Conservation (phyloP, 2,329 filamentous ascomycete species). For the Aureobasidium sp. region DNA sequence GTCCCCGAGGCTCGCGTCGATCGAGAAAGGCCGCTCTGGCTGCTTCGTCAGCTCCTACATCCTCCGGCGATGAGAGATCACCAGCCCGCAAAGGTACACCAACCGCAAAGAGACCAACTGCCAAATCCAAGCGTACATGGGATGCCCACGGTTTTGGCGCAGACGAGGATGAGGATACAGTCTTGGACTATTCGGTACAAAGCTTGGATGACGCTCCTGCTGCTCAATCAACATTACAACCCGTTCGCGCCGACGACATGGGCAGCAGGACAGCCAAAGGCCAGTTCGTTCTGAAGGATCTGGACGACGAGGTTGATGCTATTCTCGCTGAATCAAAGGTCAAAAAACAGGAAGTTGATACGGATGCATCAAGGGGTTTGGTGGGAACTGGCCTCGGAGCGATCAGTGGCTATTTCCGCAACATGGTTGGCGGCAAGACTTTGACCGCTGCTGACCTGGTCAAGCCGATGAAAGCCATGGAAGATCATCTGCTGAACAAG, state of each 20-base stretch:
- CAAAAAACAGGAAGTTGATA: constrained; percentile 47
- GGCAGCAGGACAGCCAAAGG: constrained; percentile 78
- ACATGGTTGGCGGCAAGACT: constrained; percentile 90
- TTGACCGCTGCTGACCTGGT: constrained; percentile 53
- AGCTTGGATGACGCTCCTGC: constrained; percentile 49
- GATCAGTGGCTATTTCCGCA: constrained; percentile 83
- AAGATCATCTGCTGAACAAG: constrained; percentile 88
- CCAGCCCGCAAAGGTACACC: not conserved
- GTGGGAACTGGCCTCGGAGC: constrained; percentile 74
- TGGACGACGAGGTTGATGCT: constrained; percentile 86
- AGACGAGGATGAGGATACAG: constrained; percentile 68
- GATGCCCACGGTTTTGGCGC: constrained; percentile 81
- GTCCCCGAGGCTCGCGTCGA: constrained; percentile 71
- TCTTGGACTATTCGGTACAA: constrained; percentile 81
- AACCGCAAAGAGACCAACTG: constrained; percentile 44
- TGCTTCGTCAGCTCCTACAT: constrained; percentile 52
- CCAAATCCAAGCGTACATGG: constrained; percentile 88
- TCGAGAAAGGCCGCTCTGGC: constrained; percentile 61
- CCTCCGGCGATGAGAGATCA: constrained; percentile 73
- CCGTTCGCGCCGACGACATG: constrained; percentile 73
- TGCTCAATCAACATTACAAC: constrained; percentile 55
- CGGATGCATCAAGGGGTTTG: constrained; percentile 51
- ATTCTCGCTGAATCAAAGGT: constrained; percentile 78
- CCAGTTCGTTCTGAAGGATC: constrained; percentile 86
- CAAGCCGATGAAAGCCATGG: constrained; percentile 91